Conservation (phyloP, 805 yeast genomes). For the Yamadazyma paraphyllophila region DNA sequence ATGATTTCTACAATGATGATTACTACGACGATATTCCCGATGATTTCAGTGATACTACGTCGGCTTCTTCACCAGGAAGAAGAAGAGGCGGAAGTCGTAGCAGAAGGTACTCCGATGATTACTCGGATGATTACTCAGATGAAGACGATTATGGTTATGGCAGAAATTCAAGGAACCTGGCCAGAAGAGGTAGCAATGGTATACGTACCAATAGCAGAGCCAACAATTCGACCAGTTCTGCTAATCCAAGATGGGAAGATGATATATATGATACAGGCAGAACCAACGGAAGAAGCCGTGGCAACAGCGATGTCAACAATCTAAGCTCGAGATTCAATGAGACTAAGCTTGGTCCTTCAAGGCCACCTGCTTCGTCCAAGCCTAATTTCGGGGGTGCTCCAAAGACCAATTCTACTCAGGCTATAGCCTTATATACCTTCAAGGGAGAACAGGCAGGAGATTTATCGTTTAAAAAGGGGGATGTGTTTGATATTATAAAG, state of each 20-base stretch:
- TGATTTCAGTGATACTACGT: constrained; percentile 52
- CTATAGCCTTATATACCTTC: constrained; percentile 85
- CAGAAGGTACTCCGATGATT: constrained; percentile 30
- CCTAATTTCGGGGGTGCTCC: constrained; percentile 39
- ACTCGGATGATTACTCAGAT: constrained; percentile 27
- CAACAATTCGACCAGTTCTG: constrained; percentile 11
- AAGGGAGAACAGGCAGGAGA: constrained; percentile 95
- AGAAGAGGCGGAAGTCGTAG: constrained; percentile 17
- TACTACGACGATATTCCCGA: constrained; percentile 72
- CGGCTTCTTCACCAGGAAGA: constrained; percentile 27
- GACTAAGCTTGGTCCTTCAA: constrained; percentile 31
- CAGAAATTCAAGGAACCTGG: constrained; percentile 8
- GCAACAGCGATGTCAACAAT: constrained; percentile 32
- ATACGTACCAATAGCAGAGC: constrained; percentile 14
- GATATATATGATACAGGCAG: constrained; percentile 67
- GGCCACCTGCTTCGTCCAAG: constrained; percentile 40
- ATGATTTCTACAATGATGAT: constrained; percentile 59
- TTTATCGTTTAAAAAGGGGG: constrained; percentile 90
- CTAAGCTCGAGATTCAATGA: constrained; percentile 35
- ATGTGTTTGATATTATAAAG: constrained; percentile 80
- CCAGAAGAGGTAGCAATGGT: constrained; percentile 9
- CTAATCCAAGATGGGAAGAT: constrained; percentile 71
- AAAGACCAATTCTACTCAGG: constrained; percentile 59
- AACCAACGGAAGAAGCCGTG: constrained; percentile 26
- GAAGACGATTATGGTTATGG: constrained; percentile 36